phyloP scores from a whole-genome alignment of 1,284 basidiomycete species.

The Cutaneotrichosporon sp. region DNA sequence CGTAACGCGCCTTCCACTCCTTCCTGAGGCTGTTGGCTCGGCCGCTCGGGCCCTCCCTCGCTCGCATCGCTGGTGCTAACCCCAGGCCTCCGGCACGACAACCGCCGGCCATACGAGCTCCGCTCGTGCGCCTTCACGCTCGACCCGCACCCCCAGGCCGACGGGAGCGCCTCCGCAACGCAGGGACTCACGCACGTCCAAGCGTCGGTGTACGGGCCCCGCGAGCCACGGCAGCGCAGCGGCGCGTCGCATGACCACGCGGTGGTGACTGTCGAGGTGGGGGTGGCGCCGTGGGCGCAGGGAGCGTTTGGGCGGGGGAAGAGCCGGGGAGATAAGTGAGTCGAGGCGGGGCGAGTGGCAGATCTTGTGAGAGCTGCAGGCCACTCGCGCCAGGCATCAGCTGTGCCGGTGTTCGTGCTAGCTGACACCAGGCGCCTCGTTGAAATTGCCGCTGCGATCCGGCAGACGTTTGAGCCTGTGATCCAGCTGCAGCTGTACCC shows the following conservation, averaged over 20 bases:
- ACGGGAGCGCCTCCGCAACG: slow-evolving; percentile 78
- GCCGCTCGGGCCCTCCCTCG: no score
- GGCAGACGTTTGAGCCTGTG: slow-evolving; percentile 94
- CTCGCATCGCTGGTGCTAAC: background rate
- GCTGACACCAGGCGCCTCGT: slow-evolving; percentile 68
- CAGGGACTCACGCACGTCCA: slow-evolving; percentile 89
- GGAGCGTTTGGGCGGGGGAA: slow-evolving; percentile 59
- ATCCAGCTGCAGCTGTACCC: slow-evolving; percentile 89
- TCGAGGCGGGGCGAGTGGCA: slow-evolving; percentile 19
- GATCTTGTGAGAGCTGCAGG: background rate
- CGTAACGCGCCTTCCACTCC: background rate
- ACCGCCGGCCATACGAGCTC: slow-evolving; percentile 84
- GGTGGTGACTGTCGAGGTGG: slow-evolving; percentile 80
- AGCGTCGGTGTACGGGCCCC: slow-evolving; percentile 85
- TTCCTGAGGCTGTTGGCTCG: no score
- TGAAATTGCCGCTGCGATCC: slow-evolving; percentile 82
- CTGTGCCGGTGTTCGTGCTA: no score
- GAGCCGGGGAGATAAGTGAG: slow-evolving; percentile 83
- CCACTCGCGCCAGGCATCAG: no score
- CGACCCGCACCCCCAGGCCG: slow-evolving; percentile 69
- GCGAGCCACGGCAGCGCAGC: slow-evolving; percentile 76
- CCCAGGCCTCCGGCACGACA: slow-evolving; percentile 73
- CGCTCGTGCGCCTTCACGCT: slow-evolving; percentile 79
- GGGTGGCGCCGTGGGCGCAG: slow-evolving; percentile 80
- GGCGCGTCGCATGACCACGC: slow-evolving; percentile 79